phyloP scores from a whole-genome alignment of 495 filamentous ascomycete species.

The Bryoglossum gracile region DNA sequence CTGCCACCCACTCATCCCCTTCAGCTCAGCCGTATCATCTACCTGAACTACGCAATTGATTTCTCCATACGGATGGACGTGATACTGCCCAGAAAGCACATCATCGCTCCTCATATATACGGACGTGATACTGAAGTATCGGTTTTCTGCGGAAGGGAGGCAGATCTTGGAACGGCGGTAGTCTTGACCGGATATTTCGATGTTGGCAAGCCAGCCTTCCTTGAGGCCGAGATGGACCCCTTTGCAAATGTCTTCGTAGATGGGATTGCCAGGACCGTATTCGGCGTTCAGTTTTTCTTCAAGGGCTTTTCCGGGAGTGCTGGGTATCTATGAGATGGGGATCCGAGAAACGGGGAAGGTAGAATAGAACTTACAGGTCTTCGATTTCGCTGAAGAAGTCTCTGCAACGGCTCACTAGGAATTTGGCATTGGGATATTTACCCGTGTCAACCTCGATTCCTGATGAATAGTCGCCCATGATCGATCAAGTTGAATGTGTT shows the following conservation, averaged over 20 bases:
- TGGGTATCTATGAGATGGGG: slow-evolving; percentile 9
- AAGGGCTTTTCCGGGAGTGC: slow-evolving; percentile 37
- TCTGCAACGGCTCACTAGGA: slow-evolving; percentile 29
- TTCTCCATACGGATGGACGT: slow-evolving; percentile 41
- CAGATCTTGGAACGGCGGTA: slow-evolving; percentile 39
- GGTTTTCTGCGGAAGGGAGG: slow-evolving; percentile 30
- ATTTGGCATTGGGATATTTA: slow-evolving; percentile 31
- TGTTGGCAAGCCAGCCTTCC: slow-evolving; percentile 41
- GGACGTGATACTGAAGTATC: slow-evolving; percentile 41
- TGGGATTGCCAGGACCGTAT: slow-evolving; percentile 35
- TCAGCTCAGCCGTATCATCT: slow-evolving; percentile 33
- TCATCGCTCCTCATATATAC: slow-evolving; percentile 41
- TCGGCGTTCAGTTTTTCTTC: slow-evolving; percentile 34
- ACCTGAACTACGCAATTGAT: slow-evolving; percentile 43
- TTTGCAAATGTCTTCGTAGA: slow-evolving; percentile 37
- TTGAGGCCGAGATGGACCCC: slow-evolving; percentile 32
- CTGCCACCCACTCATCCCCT: slow-evolving; percentile 39
- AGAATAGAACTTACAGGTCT: slow-evolving; percentile 28
- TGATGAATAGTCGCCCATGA: no score
- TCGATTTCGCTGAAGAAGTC: slow-evolving; percentile 38
- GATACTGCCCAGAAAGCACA: slow-evolving; percentile 38
- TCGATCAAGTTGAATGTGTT: no score
- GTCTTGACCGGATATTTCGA: slow-evolving; percentile 32
- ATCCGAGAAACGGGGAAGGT: background rate
- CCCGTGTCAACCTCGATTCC: background rate